Percentiles rank a stretch among this genome's conserved stretches.
Evolutionary conservation across 169 alveolate genomes (phyloP).

Genomic region (Cryptosporidium sp.): DNA sequence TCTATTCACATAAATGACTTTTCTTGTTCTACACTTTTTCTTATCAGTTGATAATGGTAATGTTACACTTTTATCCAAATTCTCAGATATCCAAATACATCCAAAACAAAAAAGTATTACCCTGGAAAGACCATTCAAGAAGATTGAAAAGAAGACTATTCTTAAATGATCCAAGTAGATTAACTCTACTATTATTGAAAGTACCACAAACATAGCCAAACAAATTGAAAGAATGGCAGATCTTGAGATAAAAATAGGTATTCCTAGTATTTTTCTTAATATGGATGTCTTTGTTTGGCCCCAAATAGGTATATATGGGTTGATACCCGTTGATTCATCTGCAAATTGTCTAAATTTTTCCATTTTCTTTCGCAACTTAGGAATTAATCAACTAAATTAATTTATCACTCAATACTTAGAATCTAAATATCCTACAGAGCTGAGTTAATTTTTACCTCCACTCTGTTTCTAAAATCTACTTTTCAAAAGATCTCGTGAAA

Average conservation of each 20-base stretch:
- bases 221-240: not conserved
- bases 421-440: not conserved
- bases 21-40: not conserved
- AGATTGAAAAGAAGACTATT: constrained; percentile 36
- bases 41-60: not conserved
- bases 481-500: not conserved
- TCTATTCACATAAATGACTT: constrained; percentile 28
- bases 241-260: not conserved
- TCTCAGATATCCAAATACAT: constrained; percentile 59
- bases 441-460: no score
- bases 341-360: constrained; percentile 79
- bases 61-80: not conserved
- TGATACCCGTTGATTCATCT: constrained; percentile 81
- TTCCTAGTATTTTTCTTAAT: constrained; percentile 24
- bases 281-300: constrained; percentile 68
- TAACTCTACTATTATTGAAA: not conserved
- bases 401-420: not conserved
- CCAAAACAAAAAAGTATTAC: constrained; percentile 37
- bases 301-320: constrained; percentile 81
- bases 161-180: constrained; percentile 39
- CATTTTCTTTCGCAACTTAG: not conserved
- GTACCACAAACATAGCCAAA: not conserved
- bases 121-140: constrained; percentile 49
- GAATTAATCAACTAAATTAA: not conserved
- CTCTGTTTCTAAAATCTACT: not conserved